phyloP scores from a whole-genome alignment of 768 basidiomycete genomes.

The Russula sp. region DNA sequence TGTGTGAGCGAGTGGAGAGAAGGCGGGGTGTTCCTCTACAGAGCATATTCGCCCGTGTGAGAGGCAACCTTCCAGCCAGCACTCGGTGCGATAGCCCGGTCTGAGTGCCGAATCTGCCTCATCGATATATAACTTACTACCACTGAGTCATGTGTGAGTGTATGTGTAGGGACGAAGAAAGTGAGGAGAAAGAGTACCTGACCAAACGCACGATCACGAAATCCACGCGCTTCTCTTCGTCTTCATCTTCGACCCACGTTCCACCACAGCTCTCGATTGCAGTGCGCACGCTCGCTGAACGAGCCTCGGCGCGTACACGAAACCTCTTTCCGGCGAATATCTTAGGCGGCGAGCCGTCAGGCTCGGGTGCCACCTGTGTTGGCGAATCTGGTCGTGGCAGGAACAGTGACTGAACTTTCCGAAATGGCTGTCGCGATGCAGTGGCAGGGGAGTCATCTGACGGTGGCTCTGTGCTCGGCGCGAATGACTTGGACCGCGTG shows the following conservation, averaged over 20 bases:
- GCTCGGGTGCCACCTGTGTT: slow-evolving; percentile 27
- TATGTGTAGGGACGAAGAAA: background rate
- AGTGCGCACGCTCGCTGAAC: slow-evolving; percentile 49
- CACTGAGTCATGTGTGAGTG: slow-evolving; percentile 43
- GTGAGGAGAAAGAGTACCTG: slow-evolving; percentile 48
- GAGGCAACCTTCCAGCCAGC: slow-evolving; percentile 88
- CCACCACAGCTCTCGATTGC: slow-evolving; percentile 66
- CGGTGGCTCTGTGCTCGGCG: slow-evolving; percentile 36
- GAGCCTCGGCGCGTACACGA: slow-evolving; percentile 65
- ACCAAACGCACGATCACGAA: slow-evolving; percentile 70
- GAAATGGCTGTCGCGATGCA: slow-evolving; percentile 45
- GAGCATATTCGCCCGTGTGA: slow-evolving; percentile 69
- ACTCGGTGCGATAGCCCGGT: slow-evolving; percentile 77
- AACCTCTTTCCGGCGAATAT: slow-evolving; percentile 59
- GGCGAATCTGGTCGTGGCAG: slow-evolving; percentile 15
- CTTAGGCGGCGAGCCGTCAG: slow-evolving; percentile 20
- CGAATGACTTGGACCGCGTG: slow-evolving; percentile 64
- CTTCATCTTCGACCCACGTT: slow-evolving; percentile 39
- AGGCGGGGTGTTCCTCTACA: slow-evolving; percentile 66
- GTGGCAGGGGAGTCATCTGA: slow-evolving; percentile 25
- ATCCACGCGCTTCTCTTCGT: slow-evolving; percentile 50
- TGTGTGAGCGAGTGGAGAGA: slow-evolving; percentile 57
- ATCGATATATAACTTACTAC: slow-evolving; percentile 61
- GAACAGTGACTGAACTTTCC: slow-evolving; percentile 38
- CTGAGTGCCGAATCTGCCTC: slow-evolving; percentile 50